Evolutionary conservation across 768 basidiomycete genomes (phyloP), one percentile per base, ranked within the genome.

Genomic region (Kwoniella dejecticola): DNA sequence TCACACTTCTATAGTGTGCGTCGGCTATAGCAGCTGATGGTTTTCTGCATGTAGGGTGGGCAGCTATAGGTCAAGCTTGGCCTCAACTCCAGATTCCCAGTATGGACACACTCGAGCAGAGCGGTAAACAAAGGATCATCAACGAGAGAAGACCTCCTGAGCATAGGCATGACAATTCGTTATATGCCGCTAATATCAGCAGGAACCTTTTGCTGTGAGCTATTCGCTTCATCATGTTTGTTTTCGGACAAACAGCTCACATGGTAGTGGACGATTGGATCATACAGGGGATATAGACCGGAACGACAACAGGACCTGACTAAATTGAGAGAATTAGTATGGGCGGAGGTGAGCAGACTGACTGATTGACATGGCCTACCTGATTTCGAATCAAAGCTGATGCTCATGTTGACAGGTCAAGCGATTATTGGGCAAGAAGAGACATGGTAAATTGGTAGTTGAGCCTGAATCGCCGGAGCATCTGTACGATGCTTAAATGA

Each of bases 51-150:
- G n/a, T 59, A 75, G 73, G 77, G 79, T 79, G 77, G 77, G 69
- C 74, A 44, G 70, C 72, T 17, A 76, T 79, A 21, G 67, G 76
- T 15, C 63, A 56, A 27, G 76, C 77, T 0, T 79, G 77, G 77
- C 79, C 77, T 0, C 60, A 69, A 12, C 68, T 66, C 17, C 48
- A 72, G 0, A 75, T 77, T 38, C 74, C 72, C 3, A 54, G 70
- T 29, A 74, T 72, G 6, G 73, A 75, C 23, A 48, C 63, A 8
- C 61, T 77, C 15, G 60, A 57, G 8, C 72, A 74, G 49, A 63
- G 72, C 33, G 64, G 60, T 8, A 42, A 41, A 53, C 52, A 62
- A 31, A 38, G 53, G 12, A 53, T 62, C 27, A 46, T 62, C 31
- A 62, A 53, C 45, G 44, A 62, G 19, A 23, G 44, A 17, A 53